Conservation (phyloP, 1,284 basidiomycete species). For the Meira miltonrushii region DNA sequence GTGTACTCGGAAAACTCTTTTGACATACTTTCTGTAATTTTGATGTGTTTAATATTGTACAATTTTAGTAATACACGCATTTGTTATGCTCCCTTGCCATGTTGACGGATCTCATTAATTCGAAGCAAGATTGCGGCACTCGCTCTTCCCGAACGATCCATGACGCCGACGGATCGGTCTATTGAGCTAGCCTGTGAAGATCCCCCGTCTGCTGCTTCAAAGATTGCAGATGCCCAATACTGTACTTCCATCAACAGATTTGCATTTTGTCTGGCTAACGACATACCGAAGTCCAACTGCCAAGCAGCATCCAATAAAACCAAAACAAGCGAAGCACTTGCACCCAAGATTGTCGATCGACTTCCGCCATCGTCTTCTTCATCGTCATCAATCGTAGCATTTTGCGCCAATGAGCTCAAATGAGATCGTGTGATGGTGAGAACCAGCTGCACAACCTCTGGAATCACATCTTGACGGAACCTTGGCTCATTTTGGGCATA, state of each 20-base stretch:
- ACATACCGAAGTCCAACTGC: constrained; percentile 69
- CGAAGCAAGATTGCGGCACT: constrained; percentile 12
- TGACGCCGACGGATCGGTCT: background rate
- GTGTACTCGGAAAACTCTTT: too few relatives aligned
- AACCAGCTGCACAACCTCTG: constrained; percentile 74
- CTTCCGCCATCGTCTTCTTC: constrained; percentile 21
- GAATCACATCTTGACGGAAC: constrained; percentile 73
- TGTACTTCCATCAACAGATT: constrained; percentile 66
- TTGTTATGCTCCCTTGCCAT: background rate
- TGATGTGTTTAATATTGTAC: background rate
- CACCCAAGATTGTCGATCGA: constrained; percentile 63
- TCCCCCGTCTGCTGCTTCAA: constrained; percentile 4
- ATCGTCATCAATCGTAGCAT: constrained; percentile 37
- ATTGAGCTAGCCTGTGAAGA: too few relatives aligned
- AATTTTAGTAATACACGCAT: background rate
- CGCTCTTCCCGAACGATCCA: constrained; percentile 12
- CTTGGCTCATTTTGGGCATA: constrained; percentile 70
- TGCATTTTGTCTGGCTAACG: constrained; percentile 69
- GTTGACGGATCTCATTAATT: constrained; percentile 10
- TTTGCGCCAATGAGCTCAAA: constrained; percentile 53
- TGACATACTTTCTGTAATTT: background rate
- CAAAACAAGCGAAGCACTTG: constrained; percentile 71
- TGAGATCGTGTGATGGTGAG: constrained; percentile 59
- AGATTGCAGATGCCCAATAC: constrained; percentile 66
- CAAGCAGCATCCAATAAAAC: constrained; percentile 69